Evolutionary conservation across 106 monocot species (phyloP).

Genomic region (Ottelia alismoides): DNA sequence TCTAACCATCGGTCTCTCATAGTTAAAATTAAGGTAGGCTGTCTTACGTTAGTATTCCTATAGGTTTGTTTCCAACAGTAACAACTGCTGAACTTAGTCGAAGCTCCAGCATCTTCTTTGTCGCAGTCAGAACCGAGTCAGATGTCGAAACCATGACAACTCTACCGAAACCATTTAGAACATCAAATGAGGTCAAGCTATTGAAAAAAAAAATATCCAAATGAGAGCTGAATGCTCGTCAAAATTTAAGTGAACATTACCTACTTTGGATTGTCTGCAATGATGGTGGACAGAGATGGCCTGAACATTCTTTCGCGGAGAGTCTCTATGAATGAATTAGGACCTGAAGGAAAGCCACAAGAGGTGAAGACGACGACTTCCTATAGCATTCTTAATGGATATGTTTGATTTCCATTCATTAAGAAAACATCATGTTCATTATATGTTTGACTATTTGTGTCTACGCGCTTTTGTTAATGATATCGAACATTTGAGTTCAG

Average conservation of each 20-base stretch:
- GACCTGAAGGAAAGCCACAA: conserved; percentile 53
- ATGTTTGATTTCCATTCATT: no score
- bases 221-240: no score
- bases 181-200: background rate
- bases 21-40: background rate
- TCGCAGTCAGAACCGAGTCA: conserved; percentile 61
- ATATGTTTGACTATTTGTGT: no score
- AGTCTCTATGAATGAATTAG: conserved; percentile 63
- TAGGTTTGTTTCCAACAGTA: conserved; percentile 53
- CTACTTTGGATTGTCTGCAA: conserved; percentile 76
- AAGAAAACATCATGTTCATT: no score
- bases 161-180: conserved; percentile 26
- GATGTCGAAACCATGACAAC: conserved; percentile 43
- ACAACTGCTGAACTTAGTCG: conserved; percentile 59
- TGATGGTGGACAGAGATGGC: conserved; percentile 69
- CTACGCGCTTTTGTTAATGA: no score
- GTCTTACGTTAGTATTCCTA: conserved; percentile 64
- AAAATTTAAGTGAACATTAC: conserved; percentile 25
- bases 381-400: no score
- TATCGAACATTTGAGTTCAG: no score
- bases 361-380: no score
- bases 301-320: conserved; percentile 69
- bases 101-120: conserved; percentile 77
- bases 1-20: no score
- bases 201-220: no score